phyloP scores from a whole-genome alignment of 2,329 filamentous ascomycete genomes.

The Cadophora sp. region DNA sequence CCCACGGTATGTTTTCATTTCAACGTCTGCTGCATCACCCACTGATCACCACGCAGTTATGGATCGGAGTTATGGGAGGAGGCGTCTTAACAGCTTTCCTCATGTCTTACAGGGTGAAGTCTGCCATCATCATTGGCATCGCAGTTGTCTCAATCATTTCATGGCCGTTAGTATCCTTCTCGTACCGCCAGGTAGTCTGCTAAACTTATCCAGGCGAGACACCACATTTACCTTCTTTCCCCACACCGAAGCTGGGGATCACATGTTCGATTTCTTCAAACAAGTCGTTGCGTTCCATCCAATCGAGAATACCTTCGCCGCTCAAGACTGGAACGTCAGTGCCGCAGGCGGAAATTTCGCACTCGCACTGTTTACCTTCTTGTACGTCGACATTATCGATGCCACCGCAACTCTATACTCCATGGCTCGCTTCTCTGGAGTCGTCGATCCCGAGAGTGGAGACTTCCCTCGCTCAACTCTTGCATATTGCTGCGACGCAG shows the following conservation, averaged over 20 bases:
- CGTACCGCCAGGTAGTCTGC: background rate
- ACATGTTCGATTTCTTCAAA: slow-evolving; percentile 74
- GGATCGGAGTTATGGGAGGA: slow-evolving; percentile 84
- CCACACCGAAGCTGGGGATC: slow-evolving; percentile 66
- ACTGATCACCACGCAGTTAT: slow-evolving; percentile 59
- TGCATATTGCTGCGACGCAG: slow-evolving; percentile 76
- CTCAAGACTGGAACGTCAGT: slow-evolving; percentile 69
- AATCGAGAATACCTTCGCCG: slow-evolving; percentile 66
- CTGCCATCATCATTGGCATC: slow-evolving; percentile 77
- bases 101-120: slow-evolving; percentile 79
- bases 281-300: slow-evolving; percentile 75
- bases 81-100: slow-evolving; percentile 81
- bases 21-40: background rate
- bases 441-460: slow-evolving; percentile 68
- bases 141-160: slow-evolving; percentile 74
- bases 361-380: slow-evolving; percentile 76
- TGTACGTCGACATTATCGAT: slow-evolving; percentile 82
- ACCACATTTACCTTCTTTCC: slow-evolving; percentile 79
- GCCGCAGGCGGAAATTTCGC: slow-evolving; percentile 64
- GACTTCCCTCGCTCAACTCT: slow-evolving; percentile 87
- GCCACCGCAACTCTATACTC: slow-evolving; percentile 80
- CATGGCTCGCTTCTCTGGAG: slow-evolving; percentile 79
- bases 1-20: slow-evolving; percentile 61
- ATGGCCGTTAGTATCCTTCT: slow-evolving; percentile 65
- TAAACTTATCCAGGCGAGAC: slow-evolving; percentile 55